These are phyloP conservation scores for Naganishia vishniacii DNA, from an alignment of 768 basidiomycete genomes.

Conservation along the genomic window DNA sequence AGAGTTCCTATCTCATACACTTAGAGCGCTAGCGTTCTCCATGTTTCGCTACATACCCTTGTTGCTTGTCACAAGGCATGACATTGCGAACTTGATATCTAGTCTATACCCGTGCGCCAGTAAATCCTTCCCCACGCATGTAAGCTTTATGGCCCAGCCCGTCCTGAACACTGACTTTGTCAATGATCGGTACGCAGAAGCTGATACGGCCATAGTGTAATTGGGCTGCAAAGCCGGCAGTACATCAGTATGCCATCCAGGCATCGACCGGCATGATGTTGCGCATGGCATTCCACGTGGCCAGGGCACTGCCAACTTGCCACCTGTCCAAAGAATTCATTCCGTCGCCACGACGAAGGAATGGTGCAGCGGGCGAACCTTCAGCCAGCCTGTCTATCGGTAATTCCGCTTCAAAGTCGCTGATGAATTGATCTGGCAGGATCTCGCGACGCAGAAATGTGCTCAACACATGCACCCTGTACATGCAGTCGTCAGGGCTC, in stretches of 20 bases:
- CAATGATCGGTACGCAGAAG: no score
- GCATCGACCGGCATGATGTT: slow-evolving; percentile 63
- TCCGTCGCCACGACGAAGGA: slow-evolving; percentile 33
- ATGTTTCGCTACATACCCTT: no score
- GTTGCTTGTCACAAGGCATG: no score
- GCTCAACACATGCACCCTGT: slow-evolving; percentile 38
- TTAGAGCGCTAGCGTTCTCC: no score
- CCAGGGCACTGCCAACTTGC: slow-evolving; percentile 61
- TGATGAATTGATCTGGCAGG: slow-evolving; percentile 36
- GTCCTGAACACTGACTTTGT: no score
- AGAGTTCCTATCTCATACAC: no score
- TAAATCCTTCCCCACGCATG: no score
- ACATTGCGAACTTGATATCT: no score
- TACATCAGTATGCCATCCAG: slow-evolving; percentile 73
- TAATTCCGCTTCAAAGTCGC: slow-evolving; percentile 36
- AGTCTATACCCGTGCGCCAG: no score
- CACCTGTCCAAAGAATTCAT: slow-evolving; percentile 61
- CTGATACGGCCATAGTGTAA: no score
- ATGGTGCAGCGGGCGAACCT: slow-evolving; percentile 54
- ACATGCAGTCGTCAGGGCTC: neutral
- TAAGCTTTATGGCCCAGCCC: no score
- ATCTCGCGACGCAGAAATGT: slow-evolving; percentile 39
- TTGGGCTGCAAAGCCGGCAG: no score
- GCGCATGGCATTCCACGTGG: slow-evolving; percentile 81
- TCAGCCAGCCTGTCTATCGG: neutral